Base-by-base conservation (phyloP, 2,329 filamentous ascomycete species). In the Helotiales sp. region DNA sequence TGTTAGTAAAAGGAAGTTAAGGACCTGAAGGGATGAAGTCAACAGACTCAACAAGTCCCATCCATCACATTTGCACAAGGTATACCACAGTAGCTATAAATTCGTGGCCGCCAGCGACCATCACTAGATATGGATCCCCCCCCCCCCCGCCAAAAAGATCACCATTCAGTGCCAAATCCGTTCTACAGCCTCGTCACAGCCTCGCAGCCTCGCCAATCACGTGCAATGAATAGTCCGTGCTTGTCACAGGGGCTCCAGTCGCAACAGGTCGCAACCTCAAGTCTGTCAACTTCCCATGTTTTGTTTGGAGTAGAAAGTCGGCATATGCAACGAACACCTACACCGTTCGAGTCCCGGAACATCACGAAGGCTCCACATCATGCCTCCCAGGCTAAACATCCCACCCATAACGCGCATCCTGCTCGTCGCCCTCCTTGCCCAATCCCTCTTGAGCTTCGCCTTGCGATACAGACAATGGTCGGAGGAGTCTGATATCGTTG, bases 321-420 rank as follows among this genome's bases (percentile, higher is more conserved):
- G 20, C 32, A 37, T 13, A 3, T 15, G 40, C 30, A 15, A 24
- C 30, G 17, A 37, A 15, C 54, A 34, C 20, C 10, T 57, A n/a
- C 20, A 26, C 54, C 32, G 24, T 24, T 26, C 32, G 32, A 57
- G 11, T 11, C 24, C 32, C 20, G 32, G 54, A 40, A 32, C 54
- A 24, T 15, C 54, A 40, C 32, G 10, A 45, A 52, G 4, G 28
- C 22, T 47, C 60, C 24, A 74, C 79, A 80, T 75, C 77, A 91
- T 97, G 93, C 86, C 92, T 75, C 86, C 90, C 63, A 90, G 95
- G 83, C 86, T 97, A 81, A 97, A 96, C 77, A 90, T 98, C 70
- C 96, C 96, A 68, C 95, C 96, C 32, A 88, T 97, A 73, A 98
- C 96, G 57, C 91, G 96, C 71, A 88, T 87, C 74, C 85, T 95